These are phyloP conservation scores for Leccinum disarticulatum DNA, from an alignment of 768 basidiomycete species.

Conservation along the genomic window DNA sequence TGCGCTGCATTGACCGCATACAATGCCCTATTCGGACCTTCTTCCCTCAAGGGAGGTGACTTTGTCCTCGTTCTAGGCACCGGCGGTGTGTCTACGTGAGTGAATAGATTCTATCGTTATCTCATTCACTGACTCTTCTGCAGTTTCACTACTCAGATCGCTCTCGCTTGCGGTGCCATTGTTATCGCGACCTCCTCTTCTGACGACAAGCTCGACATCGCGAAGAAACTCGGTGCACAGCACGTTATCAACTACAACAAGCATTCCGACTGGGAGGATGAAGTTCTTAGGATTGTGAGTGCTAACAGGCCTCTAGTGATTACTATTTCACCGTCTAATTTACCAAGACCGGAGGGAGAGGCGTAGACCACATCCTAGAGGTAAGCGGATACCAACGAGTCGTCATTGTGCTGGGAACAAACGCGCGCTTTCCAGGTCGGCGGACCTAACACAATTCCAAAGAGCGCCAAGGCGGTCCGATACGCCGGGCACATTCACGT, in stretches of 20 bases:
- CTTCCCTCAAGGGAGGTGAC: conserved; percentile 57
- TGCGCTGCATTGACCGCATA: conserved; percentile 67
- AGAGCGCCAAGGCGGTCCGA: conserved; percentile 40
- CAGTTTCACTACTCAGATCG: conserved; percentile 60
- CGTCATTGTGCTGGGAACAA: neutral
- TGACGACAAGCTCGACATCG: conserved; percentile 58
- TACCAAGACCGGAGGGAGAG: conserved; percentile 31
- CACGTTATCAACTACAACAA: conserved; percentile 64
- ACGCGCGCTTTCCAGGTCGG: conserved; percentile 42
- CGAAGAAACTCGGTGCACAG: conserved; percentile 49
- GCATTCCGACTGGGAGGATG: conserved; percentile 56
- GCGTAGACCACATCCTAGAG: conserved; percentile 38
- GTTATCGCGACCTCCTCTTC: conserved; percentile 70
- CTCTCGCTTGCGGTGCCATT: conserved; percentile 58
- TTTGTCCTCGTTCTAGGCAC: conserved; percentile 56
- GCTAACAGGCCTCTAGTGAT: neutral
- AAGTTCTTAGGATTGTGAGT: conserved; percentile 18
- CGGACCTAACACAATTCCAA: conserved; percentile 49
- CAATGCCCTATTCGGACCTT: conserved; percentile 51
- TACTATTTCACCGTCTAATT: neutral
- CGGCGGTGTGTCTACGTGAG: conserved; percentile 55
- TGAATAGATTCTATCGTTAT: neutral
- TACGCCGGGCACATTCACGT: conserved; percentile 46
- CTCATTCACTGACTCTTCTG: conserved; percentile 5
- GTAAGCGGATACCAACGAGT: neutral